Percentiles rank a stretch among this genome's conserved stretches.
phyloP scores from a whole-genome alignment of 768 basidiomycete genomes.

The Lactifluus subvellereus region DNA sequence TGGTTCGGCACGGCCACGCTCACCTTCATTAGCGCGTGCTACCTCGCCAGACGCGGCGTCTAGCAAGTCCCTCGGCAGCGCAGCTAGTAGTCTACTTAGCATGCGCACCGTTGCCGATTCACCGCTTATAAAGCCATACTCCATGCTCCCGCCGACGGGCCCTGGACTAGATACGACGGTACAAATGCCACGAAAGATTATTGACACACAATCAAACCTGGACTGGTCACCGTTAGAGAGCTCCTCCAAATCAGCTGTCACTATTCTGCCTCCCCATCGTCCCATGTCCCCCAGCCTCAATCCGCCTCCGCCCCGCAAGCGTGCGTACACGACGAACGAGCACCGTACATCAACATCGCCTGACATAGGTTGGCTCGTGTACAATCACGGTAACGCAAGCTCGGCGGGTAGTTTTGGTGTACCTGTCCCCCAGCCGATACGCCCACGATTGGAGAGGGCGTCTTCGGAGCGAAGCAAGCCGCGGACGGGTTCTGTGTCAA shows the following conservation, averaged over 20 bases:
- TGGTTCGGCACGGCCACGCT: slow-evolving; percentile 45
- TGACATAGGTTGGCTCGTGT: slow-evolving; percentile 22
- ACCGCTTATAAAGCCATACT: slow-evolving; percentile 25
- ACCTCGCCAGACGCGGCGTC: slow-evolving; percentile 31
- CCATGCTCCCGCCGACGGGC: slow-evolving; percentile 22
- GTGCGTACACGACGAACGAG: slow-evolving; percentile 30
- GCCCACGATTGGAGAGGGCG: slow-evolving; percentile 14
- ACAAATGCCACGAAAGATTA: slow-evolving; percentile 22
- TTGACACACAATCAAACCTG: slow-evolving; percentile 21
- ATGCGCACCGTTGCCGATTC: slow-evolving; percentile 37
- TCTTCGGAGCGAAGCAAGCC: slow-evolving; percentile 24
- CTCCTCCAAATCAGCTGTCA: slow-evolving; percentile 27
- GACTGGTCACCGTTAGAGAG: slow-evolving; percentile 17
- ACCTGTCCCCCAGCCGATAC: slow-evolving; percentile 5
- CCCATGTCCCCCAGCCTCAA: slow-evolving; percentile 29
- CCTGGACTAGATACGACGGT: slow-evolving; percentile 6
- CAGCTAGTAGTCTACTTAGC: slow-evolving; percentile 48
- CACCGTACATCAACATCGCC: slow-evolving; percentile 8
- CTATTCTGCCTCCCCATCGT: slow-evolving; percentile 23
- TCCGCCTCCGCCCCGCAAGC: slow-evolving; percentile 30
- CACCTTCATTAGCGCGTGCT: slow-evolving; percentile 40
- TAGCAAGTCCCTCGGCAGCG: slow-evolving; percentile 55
- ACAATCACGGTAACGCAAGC: slow-evolving; percentile 32
- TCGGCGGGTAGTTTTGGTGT: slow-evolving; percentile 36
- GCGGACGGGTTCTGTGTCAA: slow-evolving; percentile 20